Base-by-base conservation (phyloP, 352 stramenopile genomes). In the Chloridella minuta region DNA sequence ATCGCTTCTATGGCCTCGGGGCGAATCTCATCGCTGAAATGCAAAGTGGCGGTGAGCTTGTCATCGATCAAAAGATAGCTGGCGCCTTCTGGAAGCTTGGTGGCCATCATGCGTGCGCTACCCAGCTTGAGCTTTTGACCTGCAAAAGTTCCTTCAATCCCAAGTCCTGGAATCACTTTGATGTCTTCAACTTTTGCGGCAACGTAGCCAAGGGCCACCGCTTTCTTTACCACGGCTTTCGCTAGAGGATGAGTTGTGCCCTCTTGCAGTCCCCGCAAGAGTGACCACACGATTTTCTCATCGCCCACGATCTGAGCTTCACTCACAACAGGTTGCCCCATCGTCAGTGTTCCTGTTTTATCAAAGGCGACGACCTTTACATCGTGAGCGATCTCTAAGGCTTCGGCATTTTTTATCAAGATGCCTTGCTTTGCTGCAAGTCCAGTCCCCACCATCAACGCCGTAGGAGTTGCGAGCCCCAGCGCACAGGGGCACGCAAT, bases 401-500 rank as follows among this genome's bases (percentile, higher is more conserved):
- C 91, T 86, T 94, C 92, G 0, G 95, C 97, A 21, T 96, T 96
- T 89, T 99, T 99, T 90, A 99, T 98, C 21, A 99, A 90, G 80
- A 99, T 93, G 23, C 97, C 97, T 87, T 97, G 91, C 28, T 92
- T 90, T 2, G 97, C 96, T 23, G 95, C 96, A 4, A 99, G 94
- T 28, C 96, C 96, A 0, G 95, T 98, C 40, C 96, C 96, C 4
- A 99, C 94, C 94, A 98, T 98, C 4, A 98, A 93, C 0, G 95
- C 95, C 21, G 95, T 98, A 2, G 97, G 97, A 0, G 96, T 99
- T 2, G 96, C 96, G 22, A 99, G 89, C 0, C 96, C 96, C 18
- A 99, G 89, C 0, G 97, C 96, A 90, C 97, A 99, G 0, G 97
- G 97, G 90, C 97, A 99, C 49, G 95, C 95, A 85, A 99, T 95